Evolutionary conservation across 169 alveolate species (phyloP).

Genomic region (Plasmodium malariae): DNA sequence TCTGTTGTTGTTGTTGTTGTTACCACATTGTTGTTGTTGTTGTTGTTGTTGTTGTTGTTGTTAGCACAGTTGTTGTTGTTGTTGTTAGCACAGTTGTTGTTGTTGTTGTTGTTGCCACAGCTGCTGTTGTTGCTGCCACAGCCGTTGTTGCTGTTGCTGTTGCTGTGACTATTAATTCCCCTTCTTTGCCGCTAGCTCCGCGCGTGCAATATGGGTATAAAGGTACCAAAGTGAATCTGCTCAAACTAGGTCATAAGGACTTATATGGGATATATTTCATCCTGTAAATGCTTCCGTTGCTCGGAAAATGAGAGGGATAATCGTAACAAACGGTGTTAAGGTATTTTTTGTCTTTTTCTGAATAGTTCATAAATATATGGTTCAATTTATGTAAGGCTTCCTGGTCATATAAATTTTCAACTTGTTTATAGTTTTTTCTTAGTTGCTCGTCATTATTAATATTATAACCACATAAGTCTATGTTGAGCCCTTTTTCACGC

Average conservation of each 20-base stretch:
- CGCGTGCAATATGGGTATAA: not conserved
- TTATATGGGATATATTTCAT: conserved; percentile 20
- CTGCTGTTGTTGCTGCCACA: too few species aligned
- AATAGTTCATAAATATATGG: conserved; percentile 6
- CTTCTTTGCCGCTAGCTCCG: too few species aligned
- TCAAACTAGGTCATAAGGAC: too few species aligned
- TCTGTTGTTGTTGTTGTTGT: too few species aligned
- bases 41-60: too few species aligned
- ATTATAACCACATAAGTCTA: conserved; percentile 65
- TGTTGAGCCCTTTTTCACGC: not conserved
- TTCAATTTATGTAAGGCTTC: conserved; percentile 12
- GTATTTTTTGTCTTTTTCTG: conserved; percentile 34
- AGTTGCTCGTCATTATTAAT: conserved; percentile 17
- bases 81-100: too few species aligned
- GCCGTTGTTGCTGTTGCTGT: too few species aligned
- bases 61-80: too few species aligned
- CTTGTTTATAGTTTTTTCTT: conserved; percentile 10
- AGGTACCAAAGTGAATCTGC: not conserved
- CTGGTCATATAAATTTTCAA: conserved; percentile 10
- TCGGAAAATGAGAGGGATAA: conserved; percentile 28
- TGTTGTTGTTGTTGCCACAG: too few species aligned
- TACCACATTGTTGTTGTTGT: too few species aligned
- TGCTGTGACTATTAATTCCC: too few species aligned
- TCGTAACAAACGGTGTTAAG: conserved; percentile 37
- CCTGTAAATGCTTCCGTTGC: conserved; percentile 45